These are phyloP conservation scores for Aotearoamyces nothofagi DNA, from an alignment of 2,329 filamentous ascomycete genomes.

Conservation along the genomic window DNA sequence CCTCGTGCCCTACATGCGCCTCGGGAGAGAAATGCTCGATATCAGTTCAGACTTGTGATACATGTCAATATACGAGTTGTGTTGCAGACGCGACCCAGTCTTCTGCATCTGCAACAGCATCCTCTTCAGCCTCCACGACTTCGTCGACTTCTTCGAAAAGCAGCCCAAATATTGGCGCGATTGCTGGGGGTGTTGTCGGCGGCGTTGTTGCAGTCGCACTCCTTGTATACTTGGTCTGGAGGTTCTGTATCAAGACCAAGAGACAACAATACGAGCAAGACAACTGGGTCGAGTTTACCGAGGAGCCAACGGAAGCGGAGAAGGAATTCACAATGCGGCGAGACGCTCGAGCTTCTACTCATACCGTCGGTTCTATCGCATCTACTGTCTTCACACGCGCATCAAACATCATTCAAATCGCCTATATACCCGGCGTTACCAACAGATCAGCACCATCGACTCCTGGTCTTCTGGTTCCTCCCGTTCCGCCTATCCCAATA, in stretches of 20 bases:
- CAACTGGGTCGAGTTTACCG: conserved; percentile 31
- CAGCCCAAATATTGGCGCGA: conserved; percentile 62
- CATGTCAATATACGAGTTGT: conserved; percentile 43
- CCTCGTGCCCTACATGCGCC: conserved; percentile 44
- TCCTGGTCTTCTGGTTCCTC: conserved; percentile 68
- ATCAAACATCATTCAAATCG: conserved; percentile 98
- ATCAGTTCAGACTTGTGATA: conserved; percentile 39
- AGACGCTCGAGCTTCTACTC: conserved; percentile 58
- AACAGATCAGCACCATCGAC: conserved; percentile 81
- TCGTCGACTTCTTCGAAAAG: conserved; percentile 21
- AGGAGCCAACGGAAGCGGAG: conserved; percentile 35
- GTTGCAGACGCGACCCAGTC: conserved; percentile 23
- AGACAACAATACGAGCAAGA: conserved; percentile 49
- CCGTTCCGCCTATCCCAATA: conserved; percentile 80
- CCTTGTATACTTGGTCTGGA: conserved; percentile 69
- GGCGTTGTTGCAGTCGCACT: conserved; percentile 64
- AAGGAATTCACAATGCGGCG: conserved; percentile 37
- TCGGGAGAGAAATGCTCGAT: conserved; percentile 41
- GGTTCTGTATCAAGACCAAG: conserved; percentile 71
- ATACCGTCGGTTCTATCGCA: conserved; percentile 82
- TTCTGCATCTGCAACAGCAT: conserved; percentile 9
- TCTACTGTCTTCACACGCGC: conserved; percentile 90
- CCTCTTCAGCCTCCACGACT: conserved; percentile 9
- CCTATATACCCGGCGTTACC: conserved; percentile 93
- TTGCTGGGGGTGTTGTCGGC: conserved; percentile 82